Evolutionary conservation across 768 basidiomycete genomes (phyloP).

Genomic region (Rhizopogon salebrosus): DNA sequence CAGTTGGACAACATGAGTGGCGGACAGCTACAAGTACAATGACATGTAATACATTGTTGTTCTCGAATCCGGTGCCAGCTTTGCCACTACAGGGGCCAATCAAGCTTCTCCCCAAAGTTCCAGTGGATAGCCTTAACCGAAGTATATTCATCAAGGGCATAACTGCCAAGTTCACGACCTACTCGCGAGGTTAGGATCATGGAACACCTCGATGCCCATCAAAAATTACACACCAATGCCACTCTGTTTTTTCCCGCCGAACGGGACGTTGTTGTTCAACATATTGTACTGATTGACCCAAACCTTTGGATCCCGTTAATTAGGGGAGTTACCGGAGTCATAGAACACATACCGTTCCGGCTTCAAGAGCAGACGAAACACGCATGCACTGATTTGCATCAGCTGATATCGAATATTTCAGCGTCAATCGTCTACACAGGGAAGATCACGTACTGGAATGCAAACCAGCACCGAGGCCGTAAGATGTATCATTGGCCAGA

Average conservation of each 20-base stretch:
- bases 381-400: slow-evolving; percentile 89
- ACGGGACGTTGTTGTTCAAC: slow-evolving; percentile 84
- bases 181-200: slow-evolving; percentile 7
- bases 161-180: slow-evolving; percentile 86
- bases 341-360: slow-evolving; percentile 65
- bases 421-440: neutral
- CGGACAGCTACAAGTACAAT: neutral
- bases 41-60: neutral
- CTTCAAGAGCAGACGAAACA: slow-evolving; percentile 80
- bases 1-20: neutral
- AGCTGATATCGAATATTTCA: slow-evolving; percentile 29
- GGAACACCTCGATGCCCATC: neutral
- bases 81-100: slow-evolving; percentile 60
- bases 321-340: neutral
- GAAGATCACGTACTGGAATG: slow-evolving; percentile 64
- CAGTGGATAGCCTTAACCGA: slow-evolving; percentile 81
- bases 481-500: slow-evolving; percentile 83
- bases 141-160: slow-evolving; percentile 81
- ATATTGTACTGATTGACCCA: slow-evolving; percentile 92
- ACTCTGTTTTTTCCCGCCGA: slow-evolving; percentile 93
- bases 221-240: slow-evolving; percentile 59
- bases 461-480: slow-evolving; percentile 89
- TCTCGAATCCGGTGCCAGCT: neutral
- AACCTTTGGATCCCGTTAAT: slow-evolving; percentile 40
- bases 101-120: slow-evolving; percentile 79